A percentile compares a stretch with the other conserved stretches of the same genome.
Conservation (phyloP, 78 protist species). For the Planoprotostelium fungivorum region DNA sequence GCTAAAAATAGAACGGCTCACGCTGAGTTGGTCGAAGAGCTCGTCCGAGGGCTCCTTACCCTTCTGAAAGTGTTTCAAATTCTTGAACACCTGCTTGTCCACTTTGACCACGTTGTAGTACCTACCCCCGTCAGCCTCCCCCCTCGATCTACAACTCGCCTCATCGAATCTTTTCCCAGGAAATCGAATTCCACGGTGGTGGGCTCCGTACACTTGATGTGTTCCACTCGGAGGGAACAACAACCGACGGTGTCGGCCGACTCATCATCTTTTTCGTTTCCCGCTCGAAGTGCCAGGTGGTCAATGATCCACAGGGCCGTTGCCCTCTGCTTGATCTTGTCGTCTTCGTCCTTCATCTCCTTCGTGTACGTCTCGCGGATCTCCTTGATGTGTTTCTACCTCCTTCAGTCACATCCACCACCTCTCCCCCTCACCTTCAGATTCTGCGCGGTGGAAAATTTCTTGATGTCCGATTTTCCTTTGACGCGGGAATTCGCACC, state of each 20-base stretch:
- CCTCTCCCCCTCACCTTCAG: slow-evolving; percentile 48
- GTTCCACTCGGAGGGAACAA: slow-evolving; percentile 94
- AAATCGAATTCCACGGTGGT: slow-evolving; percentile 82
- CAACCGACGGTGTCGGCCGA: slow-evolving; percentile 99
- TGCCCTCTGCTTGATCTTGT: slow-evolving; percentile 68
- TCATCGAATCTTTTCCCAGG: slow-evolving; percentile 97
- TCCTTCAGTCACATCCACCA: neutral
- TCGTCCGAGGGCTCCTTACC: slow-evolving; percentile 51
- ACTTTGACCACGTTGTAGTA: slow-evolving; percentile 79
- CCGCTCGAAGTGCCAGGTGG: slow-evolving; percentile 95
- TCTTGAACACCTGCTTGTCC: slow-evolving; percentile 16
- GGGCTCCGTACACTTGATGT: slow-evolving; percentile 58
- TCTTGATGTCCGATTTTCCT: slow-evolving; percentile 85
- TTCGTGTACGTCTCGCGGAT: slow-evolving; percentile 74
- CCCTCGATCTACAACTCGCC: neutral
- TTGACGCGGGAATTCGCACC: slow-evolving; percentile 69
- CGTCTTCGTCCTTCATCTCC: slow-evolving; percentile 1
- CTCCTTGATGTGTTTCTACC: slow-evolving; percentile 48
- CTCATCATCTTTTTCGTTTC: slow-evolving; percentile 94
- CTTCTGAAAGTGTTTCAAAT: neutral
- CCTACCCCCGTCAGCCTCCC: neutral
- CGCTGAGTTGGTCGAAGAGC: slow-evolving; percentile 74
- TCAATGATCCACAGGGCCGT: slow-evolving; percentile 93
- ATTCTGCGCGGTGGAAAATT: slow-evolving; percentile 92
- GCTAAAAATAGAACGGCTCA: slow-evolving; percentile 1